Base-by-base conservation (phyloP, 495 filamentous ascomycete species). In the Bacidia gigantensis region DNA sequence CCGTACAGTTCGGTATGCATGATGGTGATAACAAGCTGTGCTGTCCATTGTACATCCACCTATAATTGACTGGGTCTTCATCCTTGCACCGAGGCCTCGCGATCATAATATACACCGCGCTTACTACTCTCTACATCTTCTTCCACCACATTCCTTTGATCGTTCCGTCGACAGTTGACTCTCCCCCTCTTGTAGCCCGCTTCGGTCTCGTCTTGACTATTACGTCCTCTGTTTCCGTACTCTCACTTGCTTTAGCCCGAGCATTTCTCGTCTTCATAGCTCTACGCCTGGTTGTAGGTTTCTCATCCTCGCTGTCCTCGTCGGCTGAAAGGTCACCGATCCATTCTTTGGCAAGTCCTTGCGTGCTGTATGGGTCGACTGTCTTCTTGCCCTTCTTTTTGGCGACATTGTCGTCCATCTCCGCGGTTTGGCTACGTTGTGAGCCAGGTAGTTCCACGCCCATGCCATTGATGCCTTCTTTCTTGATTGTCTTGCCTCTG, bases 401-500 rank as follows among this genome's bases (percentile, higher is more conserved):
- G 41, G 9, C 41, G 14, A 7, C 14, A 35, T 14, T 14, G 14
- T 35, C 14, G 29, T 14, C 14, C 29, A 7, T 35, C 46, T 38
- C 52, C 62, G 26, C 55, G 55, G 26, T 35, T 7, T 35, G 5
- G 18, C 48, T 17, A 40, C 63, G 47, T 71, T 75, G 21, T 55
- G 52, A 14, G 56, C 65, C 39, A 46, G 55, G 45, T 59, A 68
- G 46, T 61, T 71, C 20, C 29, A 55, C 40, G 58, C 65, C 11
- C 61, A 58, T 64, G n/a, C 29, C 38, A 3, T 68, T 64, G 47
- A 66, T 63, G 51, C 64, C 60, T 5, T 69, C 68, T 23, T 60
- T 59, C 11, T 60, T 62, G 21, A 72, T 69, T 65, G 14, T 60
- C 55, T 50, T 69, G 61, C 1, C 42, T 48, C 44, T 69, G 69